phyloP scores from a whole-genome alignment of 768 basidiomycete species.

The Pilatotrama ljubarskyi region DNA sequence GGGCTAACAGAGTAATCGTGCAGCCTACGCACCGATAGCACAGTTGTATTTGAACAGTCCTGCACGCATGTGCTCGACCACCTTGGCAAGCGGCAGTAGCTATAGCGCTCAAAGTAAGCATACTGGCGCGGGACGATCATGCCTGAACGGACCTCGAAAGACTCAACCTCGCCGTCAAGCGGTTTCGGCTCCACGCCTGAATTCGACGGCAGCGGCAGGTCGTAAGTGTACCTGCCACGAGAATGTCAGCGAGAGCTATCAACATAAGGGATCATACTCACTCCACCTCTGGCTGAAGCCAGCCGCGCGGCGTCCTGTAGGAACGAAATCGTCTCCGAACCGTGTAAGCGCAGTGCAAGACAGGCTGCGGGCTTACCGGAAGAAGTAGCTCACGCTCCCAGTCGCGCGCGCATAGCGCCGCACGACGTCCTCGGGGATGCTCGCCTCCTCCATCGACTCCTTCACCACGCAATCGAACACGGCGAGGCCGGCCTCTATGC shows the following conservation, averaged over 20 bases:
- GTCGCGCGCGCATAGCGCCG: slow-evolving; percentile 55
- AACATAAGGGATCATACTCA: slow-evolving; percentile 36
- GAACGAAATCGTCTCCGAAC: background rate
- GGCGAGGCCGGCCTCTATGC: slow-evolving; percentile 79
- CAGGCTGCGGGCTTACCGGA: slow-evolving; percentile 44
- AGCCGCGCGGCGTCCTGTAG: slow-evolving; percentile 60
- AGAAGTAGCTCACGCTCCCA: slow-evolving; percentile 83
- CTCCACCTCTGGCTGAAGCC: slow-evolving; percentile 89
- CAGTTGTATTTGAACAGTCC: slow-evolving; percentile 94
- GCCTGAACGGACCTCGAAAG: slow-evolving; percentile 67
- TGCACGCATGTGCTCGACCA: slow-evolving; percentile 62
- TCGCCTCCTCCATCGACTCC: slow-evolving; percentile 94
- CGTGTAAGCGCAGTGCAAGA: background rate
- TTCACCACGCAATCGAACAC: slow-evolving; percentile 79
- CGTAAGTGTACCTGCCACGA: slow-evolving; percentile 72
- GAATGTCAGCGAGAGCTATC: background rate
- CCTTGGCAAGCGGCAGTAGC: slow-evolving; percentile 65
- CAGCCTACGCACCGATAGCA: slow-evolving; percentile 60
- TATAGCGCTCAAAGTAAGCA: slow-evolving; percentile 30
- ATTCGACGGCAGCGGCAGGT: slow-evolving; percentile 65
- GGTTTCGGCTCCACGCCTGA: slow-evolving; percentile 61
- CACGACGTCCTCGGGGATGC: slow-evolving; percentile 66
- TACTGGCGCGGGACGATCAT: background rate
- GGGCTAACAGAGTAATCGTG: background rate
- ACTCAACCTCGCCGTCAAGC: slow-evolving; percentile 91